Evolutionary conservation across 345 rosid species (phyloP).

Genomic region (Eucalyptus cloeziana): DNA sequence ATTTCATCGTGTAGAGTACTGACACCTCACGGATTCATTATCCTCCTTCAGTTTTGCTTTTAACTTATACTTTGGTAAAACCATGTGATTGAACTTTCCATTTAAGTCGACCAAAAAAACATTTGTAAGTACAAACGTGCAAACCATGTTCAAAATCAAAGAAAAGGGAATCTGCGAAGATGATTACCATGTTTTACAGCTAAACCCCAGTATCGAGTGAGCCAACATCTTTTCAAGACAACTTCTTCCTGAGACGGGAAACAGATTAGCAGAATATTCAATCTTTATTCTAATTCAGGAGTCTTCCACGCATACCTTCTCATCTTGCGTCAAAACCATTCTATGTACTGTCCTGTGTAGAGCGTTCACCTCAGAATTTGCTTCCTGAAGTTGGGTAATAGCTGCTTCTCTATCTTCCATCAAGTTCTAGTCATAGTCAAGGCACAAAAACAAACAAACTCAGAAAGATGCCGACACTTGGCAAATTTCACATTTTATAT

Average conservation of each 20-base stretch:
- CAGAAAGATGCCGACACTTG: neutral
- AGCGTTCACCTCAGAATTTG: neutral
- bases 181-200: conserved; percentile 36
- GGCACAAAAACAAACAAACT: neutral
- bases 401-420: neutral
- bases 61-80: neutral
- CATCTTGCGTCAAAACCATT: conserved; percentile 85
- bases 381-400: neutral
- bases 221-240: conserved; percentile 94
- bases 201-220: conserved; percentile 79
- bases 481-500: neutral
- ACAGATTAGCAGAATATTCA: neutral
- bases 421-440: neutral
- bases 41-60: neutral
- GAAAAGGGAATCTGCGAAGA: neutral
- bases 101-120: neutral
- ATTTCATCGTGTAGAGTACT: neutral
- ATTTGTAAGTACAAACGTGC: neutral
- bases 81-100: neutral
- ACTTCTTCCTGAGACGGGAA: conserved; percentile 56
- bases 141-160: neutral
- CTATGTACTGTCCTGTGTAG: conserved; percentile 1
- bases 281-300: neutral
- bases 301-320: conserved; percentile 7
- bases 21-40: neutral